phyloP scores from a whole-genome alignment of 176 grass and related monocot species.

The Phoenix roebelenii region DNA sequence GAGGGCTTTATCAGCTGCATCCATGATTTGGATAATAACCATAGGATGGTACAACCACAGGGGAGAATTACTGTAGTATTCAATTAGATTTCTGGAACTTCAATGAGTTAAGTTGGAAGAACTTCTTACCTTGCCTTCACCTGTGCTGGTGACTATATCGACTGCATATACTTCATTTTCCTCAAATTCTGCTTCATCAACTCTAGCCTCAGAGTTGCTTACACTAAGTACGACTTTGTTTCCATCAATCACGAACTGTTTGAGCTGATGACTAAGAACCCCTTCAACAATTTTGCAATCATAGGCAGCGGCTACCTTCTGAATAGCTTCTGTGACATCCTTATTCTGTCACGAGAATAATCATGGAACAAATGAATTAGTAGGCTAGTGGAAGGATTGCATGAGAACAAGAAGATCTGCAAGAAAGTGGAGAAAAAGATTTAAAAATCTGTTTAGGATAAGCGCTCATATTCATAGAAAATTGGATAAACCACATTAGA shows the following conservation, averaged over 20 bases:
- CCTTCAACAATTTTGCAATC: conserved; percentile 99
- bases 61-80: too few relatives aligned
- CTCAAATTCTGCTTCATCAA: conserved; percentile 98
- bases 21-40: conserved; percentile 3
- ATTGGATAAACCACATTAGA: too few relatives aligned
- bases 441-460: too few relatives aligned
- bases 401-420: too few relatives aligned
- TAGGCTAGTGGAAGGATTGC: too few relatives aligned
- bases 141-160: conserved; percentile 90
- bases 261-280: conserved; percentile 95
- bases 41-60: neutral
- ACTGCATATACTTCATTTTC: conserved; percentile 99
- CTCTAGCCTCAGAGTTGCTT: conserved; percentile 73
- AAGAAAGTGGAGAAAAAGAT: too few relatives aligned
- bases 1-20: neutral
- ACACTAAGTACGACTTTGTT: conserved; percentile 92
- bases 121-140: conserved; percentile 78
- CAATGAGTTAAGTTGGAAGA: too few relatives aligned
- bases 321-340: conserved; percentile 92
- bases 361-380: too few relatives aligned
- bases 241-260: conserved; percentile 96
- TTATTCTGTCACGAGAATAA: conserved; percentile 48
- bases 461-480: too few relatives aligned
- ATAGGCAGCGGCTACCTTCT: conserved; percentile 92
- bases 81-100: too few relatives aligned